phyloP scores from a whole-genome alignment of 2,329 filamentous ascomycete genomes.

The Laburnicola sp. region DNA sequence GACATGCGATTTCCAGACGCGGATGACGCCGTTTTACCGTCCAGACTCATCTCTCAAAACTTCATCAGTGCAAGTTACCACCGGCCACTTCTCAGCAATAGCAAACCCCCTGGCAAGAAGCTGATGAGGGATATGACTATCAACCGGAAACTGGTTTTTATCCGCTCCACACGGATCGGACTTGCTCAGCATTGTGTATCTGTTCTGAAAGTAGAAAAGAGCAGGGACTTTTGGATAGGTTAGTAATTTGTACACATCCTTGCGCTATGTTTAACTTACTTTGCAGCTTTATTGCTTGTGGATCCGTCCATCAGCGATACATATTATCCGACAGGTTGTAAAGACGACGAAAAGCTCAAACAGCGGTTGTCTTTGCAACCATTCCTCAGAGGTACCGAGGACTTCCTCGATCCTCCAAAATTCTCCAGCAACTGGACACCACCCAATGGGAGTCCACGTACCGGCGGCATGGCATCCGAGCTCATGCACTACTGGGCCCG shows the following conservation, averaged over 20 bases:
- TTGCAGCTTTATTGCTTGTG: constrained; percentile 16
- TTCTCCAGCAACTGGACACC: constrained; percentile 5
- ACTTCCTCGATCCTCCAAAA: constrained; percentile 12
- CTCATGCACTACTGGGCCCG: constrained; percentile 18
- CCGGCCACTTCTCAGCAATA: constrained; percentile 9
- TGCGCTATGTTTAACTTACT: no score
- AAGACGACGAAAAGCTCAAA: background rate
- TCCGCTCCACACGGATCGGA: constrained; percentile 16
- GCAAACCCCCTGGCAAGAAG: background rate
- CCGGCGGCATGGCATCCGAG: constrained; percentile 18
- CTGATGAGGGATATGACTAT: constrained; percentile 9
- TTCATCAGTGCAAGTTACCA: constrained; percentile 21
- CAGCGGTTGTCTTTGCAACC: background rate
- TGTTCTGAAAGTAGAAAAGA: constrained; percentile 9
- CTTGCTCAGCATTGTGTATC: constrained; percentile 21
- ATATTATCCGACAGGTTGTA: background rate
- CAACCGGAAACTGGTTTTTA: constrained; percentile 19
- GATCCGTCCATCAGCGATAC: constrained; percentile 16
- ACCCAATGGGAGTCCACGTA: background rate
- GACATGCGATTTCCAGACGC: constrained; percentile 9
- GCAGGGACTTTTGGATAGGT: constrained; percentile 3
- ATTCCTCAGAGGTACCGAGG: constrained; percentile 18
- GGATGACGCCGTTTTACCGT: constrained; percentile 18
- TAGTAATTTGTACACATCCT: background rate
- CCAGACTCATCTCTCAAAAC: constrained; percentile 5